phyloP scores from a whole-genome alignment of 225 moss, liverwort and hornwort species.

The Anthoceros angustus region DNA sequence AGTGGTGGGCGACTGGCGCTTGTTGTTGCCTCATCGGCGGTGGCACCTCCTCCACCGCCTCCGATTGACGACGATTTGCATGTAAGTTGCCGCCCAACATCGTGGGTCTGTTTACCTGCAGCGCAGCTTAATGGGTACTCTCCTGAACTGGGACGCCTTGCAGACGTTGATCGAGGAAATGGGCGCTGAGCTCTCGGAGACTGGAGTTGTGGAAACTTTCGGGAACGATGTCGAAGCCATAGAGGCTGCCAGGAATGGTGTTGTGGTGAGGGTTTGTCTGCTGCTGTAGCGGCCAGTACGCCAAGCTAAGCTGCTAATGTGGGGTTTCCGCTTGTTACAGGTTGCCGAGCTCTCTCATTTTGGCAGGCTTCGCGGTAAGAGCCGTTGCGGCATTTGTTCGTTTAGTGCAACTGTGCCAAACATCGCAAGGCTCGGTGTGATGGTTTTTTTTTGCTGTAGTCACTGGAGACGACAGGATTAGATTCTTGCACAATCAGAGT shows the following conservation, averaged over 20 bases:
- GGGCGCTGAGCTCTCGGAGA: conserved; percentile 58
- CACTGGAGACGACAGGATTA: conserved; percentile 70
- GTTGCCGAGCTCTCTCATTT: conserved; percentile 90
- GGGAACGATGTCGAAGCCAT: conserved; percentile 74
- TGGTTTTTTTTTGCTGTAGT: conserved; percentile 26
- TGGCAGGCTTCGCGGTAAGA: conserved; percentile 72
- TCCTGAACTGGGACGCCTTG: conserved; percentile 15
- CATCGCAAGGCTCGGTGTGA: neutral
- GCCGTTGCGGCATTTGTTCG: conserved; percentile 1
- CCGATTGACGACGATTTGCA: conserved; percentile 85
- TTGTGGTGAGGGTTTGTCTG: conserved; percentile 26
- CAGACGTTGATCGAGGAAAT: conserved; percentile 63
- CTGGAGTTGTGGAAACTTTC: conserved; percentile 49
- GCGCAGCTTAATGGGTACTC: neutral
- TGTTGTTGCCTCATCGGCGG: neutral
- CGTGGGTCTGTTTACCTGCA: neutral
- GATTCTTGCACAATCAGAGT: conserved; percentile 94
- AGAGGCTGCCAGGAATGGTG: conserved; percentile 53
- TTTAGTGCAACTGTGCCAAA: neutral
- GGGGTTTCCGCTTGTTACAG: conserved; percentile 13
- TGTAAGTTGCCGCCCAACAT: conserved; percentile 20
- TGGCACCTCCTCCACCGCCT: conserved; percentile 18
- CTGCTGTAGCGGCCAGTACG: neutral
- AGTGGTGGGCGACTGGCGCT: neutral
- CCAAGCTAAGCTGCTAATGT: neutral